Base-by-base conservation (phyloP, 495 filamentous ascomycete genomes). In the Barbatosphaeria neglecta region DNA sequence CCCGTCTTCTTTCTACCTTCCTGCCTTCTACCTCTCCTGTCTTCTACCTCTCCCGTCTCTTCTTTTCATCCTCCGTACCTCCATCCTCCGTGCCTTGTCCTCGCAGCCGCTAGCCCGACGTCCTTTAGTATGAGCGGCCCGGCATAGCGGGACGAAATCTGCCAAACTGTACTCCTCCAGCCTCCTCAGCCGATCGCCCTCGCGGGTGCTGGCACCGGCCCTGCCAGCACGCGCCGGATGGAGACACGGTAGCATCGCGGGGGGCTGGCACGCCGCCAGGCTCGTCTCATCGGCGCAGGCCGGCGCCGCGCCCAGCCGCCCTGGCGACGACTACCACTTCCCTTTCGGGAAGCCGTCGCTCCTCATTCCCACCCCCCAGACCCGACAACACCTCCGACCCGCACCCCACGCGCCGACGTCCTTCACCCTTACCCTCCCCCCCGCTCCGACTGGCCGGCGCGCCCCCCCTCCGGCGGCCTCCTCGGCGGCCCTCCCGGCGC, bases 141-240 rank as follows among this genome's bases (percentile, higher is more conserved):
- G 13, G 11, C 39, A 22, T 41, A 41, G 19, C 39, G 16, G 16
- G 6, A 17, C 62, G 38, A 60, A 57, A 56, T 44, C 52, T 55
- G 60, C 51, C 65, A 73, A 56, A 54, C 68, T 70, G 67, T 69
- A n/a, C n/a, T n/a, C 60, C 70, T 56, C 62, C 54, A 58, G 56
- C 50, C 38, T 51, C 24, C 39, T 56, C 42, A 51, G 47, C 48
- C 62, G 53, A 58, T 66, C 73, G 65, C 71, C 63, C 44, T 64
- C 60, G 70, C 74, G 71, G 70, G 69, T 68, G 57, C 62, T 67
- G 58, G 62, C 66, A 60, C 62, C 66, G 67, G 75, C 75, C 74
- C 66, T 63, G 50, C 59, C 49, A 59, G 69, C 62, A 56, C 50
- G 46, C 51, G 49, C 51, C 45, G 43, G 18, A 76, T 77, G 75